A percentile compares a stretch with the other conserved stretches of the same genome.
Conservation (phyloP, 2,329 filamentous ascomycete species). For the Diaporthe sp. region DNA sequence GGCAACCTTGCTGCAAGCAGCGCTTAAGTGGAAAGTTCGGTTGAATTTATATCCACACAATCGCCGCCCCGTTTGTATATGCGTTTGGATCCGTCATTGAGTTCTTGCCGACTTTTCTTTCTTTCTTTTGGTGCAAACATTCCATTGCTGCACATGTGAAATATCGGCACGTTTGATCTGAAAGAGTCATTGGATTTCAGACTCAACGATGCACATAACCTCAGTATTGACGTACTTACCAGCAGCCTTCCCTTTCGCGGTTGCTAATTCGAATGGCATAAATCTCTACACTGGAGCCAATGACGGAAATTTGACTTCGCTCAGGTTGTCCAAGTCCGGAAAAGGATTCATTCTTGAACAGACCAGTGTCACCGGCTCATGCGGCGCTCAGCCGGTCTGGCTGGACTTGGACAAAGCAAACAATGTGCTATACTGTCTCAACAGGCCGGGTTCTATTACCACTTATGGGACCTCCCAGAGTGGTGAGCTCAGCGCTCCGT, state of each 20-base stretch:
- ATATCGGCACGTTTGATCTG: not conserved
- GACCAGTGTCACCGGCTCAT: not conserved
- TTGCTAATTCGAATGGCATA: not conserved
- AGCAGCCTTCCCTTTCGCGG: not conserved
- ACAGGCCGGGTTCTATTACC: not conserved
- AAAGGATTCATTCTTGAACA: not conserved
- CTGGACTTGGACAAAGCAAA: not conserved
- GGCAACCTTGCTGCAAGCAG: not conserved
- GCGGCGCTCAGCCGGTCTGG: not conserved
- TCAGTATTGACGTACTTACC: not conserved
- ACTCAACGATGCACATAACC: not conserved
- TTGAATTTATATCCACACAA: not conserved
- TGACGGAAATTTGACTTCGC: not conserved
- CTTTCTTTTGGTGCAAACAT: not conserved
- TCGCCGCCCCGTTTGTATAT: not conserved
- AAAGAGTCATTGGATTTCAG: no score
- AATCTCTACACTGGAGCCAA: constrained; percentile 2
- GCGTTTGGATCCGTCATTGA: not conserved
- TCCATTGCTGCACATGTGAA: not conserved
- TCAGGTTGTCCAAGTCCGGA: constrained; percentile 1
- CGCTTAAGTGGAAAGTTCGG: not conserved
- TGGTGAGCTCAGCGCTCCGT: not conserved
- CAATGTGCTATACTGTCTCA: constrained; percentile 1
- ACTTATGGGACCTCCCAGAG: not conserved
- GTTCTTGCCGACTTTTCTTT: not conserved